These are phyloP conservation scores for Cyclotella kingstonii DNA, from an alignment of 108 stramenopile genomes.

Conservation along the genomic window DNA sequence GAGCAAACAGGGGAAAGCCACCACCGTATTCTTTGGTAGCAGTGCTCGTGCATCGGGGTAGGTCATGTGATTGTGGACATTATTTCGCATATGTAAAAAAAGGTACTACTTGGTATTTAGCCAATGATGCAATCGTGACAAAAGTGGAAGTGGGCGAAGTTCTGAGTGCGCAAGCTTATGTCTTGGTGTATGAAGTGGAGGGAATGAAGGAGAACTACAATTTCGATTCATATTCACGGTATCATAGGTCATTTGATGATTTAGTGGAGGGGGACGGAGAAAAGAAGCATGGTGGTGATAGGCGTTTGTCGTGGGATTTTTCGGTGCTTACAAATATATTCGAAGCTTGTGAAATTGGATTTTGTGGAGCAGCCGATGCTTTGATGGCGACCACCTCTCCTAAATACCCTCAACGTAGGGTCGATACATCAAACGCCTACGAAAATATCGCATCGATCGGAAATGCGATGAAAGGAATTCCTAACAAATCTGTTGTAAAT, in stretches of 20 bases:
- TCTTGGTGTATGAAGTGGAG: conserved; percentile 60
- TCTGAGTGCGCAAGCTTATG: conserved; percentile 78
- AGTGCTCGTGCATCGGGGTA: conserved; percentile 75
- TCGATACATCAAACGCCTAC: neutral
- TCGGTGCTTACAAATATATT: conserved; percentile 25
- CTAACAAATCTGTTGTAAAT: conserved; percentile 9
- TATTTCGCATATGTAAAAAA: conserved; percentile 79
- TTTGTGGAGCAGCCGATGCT: conserved; percentile 21
- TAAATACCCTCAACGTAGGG: neutral
- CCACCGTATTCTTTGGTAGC: conserved; percentile 79
- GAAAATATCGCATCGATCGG: conserved; percentile 1
- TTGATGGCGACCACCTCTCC: conserved; percentile 9
- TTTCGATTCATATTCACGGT: conserved; percentile 46
- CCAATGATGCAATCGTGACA: conserved; percentile 69
- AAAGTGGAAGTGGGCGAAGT: conserved; percentile 68
- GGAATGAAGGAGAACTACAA: conserved; percentile 51
- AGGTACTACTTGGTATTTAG: conserved; percentile 70
- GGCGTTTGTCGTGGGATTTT: conserved; percentile 29
- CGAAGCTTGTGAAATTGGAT: conserved; percentile 35
- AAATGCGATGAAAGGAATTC: neutral
- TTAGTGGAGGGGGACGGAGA: conserved; percentile 8
- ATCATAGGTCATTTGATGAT: conserved; percentile 35
- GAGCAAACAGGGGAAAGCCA: conserved; percentile 71
- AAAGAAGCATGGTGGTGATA: neutral
- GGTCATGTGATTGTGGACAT: conserved; percentile 79